Conservation (phyloP, 2,329 filamentous ascomycete species). For the Sporothrix schenckii region DNA sequence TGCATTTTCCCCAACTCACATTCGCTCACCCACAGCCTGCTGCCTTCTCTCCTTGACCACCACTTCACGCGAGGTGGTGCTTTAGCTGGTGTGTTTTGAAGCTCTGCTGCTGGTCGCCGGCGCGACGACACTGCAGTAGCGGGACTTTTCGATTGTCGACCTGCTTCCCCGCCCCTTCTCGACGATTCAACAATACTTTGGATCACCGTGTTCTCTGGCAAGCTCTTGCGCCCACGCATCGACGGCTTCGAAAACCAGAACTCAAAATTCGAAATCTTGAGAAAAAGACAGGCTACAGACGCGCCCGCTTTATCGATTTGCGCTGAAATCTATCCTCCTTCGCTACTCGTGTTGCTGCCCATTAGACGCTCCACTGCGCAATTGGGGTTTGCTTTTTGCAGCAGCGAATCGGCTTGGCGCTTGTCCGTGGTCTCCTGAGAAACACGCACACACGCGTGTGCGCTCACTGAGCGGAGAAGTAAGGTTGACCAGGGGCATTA, state of each 20-base stretch:
- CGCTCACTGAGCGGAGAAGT: background rate
- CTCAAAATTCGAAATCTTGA: background rate
- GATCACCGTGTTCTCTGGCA: background rate
- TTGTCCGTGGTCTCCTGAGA: constrained; percentile 27
- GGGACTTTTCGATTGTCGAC: constrained; percentile 3
- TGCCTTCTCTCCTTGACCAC: constrained; percentile 9
- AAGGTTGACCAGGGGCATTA: constrained; percentile 21
- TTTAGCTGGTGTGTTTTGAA: constrained; percentile 26
- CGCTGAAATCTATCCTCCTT: constrained; percentile 2
- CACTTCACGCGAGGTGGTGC: constrained; percentile 21
- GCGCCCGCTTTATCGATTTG: background rate
- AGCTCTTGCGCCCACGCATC: background rate
- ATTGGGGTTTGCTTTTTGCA: constrained; percentile 27
- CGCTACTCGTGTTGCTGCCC: constrained; percentile 8
- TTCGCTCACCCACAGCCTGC: constrained; percentile 19
- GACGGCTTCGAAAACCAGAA: background rate
- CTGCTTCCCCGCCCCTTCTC: background rate
- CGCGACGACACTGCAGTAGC: constrained; percentile 11
- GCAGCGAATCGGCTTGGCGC: constrained; percentile 32
- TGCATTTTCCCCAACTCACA: constrained; percentile 11
- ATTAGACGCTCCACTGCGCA: constrained; percentile 24
- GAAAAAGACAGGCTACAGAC: background rate
- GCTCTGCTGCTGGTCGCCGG: constrained; percentile 25
- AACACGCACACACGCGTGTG: constrained; percentile 25
- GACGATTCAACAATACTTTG: background rate